Conservation (phyloP, 148 eudicot genomes). For the Polygonum maritimum region DNA sequence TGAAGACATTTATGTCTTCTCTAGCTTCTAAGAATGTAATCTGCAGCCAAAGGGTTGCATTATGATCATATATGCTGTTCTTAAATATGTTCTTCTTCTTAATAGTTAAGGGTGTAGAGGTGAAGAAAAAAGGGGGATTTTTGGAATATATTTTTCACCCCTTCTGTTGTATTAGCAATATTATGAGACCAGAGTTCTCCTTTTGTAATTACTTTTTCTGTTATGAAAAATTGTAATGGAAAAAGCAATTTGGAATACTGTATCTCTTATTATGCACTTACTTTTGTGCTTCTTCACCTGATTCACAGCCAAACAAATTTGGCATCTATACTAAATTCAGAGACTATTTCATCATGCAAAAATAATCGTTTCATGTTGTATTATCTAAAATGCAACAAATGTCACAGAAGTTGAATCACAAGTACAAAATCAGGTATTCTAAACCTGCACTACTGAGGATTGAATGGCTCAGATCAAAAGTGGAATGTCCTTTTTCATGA, state of each 20-base stretch:
- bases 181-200: background rate
- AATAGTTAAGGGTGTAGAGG: background rate
- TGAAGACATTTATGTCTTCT: background rate
- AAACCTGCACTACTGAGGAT: background rate
- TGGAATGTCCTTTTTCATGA: background rate
- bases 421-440: background rate
- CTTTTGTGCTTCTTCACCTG: background rate
- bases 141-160: slow-evolving; percentile 5
- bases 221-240: slow-evolving; percentile 7
- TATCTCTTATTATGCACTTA: background rate
- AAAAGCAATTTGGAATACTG: background rate
- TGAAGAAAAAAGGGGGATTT: background rate
- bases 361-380: background rate
- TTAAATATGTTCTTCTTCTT: background rate
- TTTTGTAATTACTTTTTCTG: background rate
- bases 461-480: background rate
- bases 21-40: background rate
- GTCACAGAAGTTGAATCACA: background rate
- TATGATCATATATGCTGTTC: background rate
- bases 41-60: background rate
- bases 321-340: no score
- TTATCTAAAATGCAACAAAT: background rate
- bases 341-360: background rate
- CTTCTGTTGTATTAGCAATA: background rate
- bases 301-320: background rate